Evolutionary conservation across 805 yeast species (phyloP), one percentile per base, ranked within the genome.

Genomic region (Kluyveromyces starmeri): DNA sequence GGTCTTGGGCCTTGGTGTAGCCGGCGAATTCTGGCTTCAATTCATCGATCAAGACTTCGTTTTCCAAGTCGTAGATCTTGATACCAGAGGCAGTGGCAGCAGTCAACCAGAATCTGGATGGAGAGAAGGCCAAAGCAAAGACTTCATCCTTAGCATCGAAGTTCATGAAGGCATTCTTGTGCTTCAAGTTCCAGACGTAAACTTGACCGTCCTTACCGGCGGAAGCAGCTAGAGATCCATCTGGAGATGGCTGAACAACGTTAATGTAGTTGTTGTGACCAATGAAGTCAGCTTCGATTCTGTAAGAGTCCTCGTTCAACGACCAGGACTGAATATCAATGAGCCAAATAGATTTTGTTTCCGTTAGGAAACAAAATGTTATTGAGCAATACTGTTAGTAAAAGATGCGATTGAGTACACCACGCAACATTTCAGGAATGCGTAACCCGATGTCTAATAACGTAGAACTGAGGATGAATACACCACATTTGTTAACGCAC

Each of bases 101-200:
- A 67, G 95, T 89, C 69, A 92, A 83, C 98, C 98, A 92, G 94
- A 84, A 92, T 82, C 98, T 88, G 94, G 84, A 84, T 73, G 99
- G 98, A 68, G 97, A 89, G 95, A 92, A 92, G 59, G 96, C 95
- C 65, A 92, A 78, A 66, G 96, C 94, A 70, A 84, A 84, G 58
- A 92, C 86, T 77, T 89, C 97, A 64, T 89, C 92, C 68, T 92
- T 85, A 58, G 95, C 89, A 60, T 75, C 72, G 68, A 92, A 78
- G 61, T 95, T 79, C 94, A 86, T 89, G 62, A 88, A 75, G 62
- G 88, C 78, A 62, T 70, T 67, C 74, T 82, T 77, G 59, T 75
- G 68, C 75, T 78, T 74, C 71, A 89, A 76, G 75, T 88, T 94
- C 99, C 99, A 92, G 66, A 92, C 79, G 85, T 84, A 80, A 74